These are phyloP conservation scores for Pichia heedii DNA, from an alignment of 805 yeast species.

Conservation along the genomic window DNA sequence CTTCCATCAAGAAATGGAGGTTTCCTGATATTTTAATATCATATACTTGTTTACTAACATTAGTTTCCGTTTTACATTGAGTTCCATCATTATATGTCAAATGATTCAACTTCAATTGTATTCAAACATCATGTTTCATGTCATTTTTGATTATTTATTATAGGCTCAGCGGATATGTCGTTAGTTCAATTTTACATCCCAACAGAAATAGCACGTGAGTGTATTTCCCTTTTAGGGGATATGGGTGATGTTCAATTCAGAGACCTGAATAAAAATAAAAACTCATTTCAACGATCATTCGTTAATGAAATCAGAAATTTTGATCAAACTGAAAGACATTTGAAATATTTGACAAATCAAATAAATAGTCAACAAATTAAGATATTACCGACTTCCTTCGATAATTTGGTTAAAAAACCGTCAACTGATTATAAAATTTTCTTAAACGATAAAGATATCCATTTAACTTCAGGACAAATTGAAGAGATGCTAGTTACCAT, in stretches of 20 bases:
- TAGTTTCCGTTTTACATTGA: no score
- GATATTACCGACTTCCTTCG: slow-evolving; percentile 21
- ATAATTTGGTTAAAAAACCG: slow-evolving; percentile 17
- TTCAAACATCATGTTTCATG: background rate
- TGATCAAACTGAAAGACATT: slow-evolving; percentile 85
- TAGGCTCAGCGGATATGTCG: slow-evolving; percentile 94
- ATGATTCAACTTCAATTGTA: background rate
- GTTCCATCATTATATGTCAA: no score
- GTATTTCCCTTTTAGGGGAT: slow-evolving; percentile 80
- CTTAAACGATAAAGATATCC: slow-evolving; percentile 25
- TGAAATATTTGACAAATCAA: slow-evolving; percentile 43
- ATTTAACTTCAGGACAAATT: slow-evolving; percentile 56
- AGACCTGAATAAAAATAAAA: slow-evolving; percentile 74
- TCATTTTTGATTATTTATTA: background rate
- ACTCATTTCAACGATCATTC: slow-evolving; percentile 82
- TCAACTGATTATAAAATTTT: slow-evolving; percentile 6
- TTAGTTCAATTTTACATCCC: slow-evolving; percentile 87
- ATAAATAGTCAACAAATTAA: slow-evolving; percentile 41
- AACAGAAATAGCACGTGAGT: slow-evolving; percentile 79
- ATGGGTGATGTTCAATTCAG: slow-evolving; percentile 81
- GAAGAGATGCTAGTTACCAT: slow-evolving; percentile 61
- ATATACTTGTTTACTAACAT: no score
- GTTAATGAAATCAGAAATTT: slow-evolving; percentile 78
- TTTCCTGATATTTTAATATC: background rate
- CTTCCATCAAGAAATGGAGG: no score